phyloP scores from a whole-genome alignment of 441 rosid genomes.

The Erodium chrysanthum region DNA sequence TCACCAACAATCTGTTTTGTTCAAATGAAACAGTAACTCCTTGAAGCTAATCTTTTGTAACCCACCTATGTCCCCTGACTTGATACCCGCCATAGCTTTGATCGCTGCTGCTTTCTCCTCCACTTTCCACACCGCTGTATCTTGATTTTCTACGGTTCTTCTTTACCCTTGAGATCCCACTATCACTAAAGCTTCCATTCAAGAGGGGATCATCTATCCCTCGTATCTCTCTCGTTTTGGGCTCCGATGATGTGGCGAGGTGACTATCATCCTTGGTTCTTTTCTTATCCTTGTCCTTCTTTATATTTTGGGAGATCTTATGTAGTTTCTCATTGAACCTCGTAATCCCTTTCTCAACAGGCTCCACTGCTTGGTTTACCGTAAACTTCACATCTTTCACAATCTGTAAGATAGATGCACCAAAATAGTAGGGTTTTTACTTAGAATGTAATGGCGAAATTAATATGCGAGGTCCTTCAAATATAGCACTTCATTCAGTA shows the following conservation, averaged over 20 bases:
- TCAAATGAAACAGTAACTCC: conserved; percentile 4
- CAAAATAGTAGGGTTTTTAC: background rate
- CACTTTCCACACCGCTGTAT: conserved; percentile 62
- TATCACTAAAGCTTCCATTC: conserved; percentile 82
- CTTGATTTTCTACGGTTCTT: conserved; percentile 63
- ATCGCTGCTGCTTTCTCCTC: conserved; percentile 86
- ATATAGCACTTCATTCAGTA: no score
- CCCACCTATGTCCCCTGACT: conserved; percentile 75
- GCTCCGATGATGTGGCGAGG: conserved; percentile 23
- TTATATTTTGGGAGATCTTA: conserved; percentile 82
- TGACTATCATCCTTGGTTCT: conserved; percentile 63
- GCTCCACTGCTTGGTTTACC: conserved; percentile 92
- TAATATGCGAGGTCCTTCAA: no score
- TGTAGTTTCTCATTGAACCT: conserved; percentile 82
- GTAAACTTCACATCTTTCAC: conserved; percentile 89
- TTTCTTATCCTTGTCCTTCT: conserved; percentile 64
- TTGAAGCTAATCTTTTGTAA: conserved; percentile 50
- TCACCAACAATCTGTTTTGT: background rate
- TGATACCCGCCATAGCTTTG: conserved; percentile 65
- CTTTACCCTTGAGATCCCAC: conserved; percentile 55
- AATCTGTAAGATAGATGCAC: conserved; percentile 40
- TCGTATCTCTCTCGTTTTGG: conserved; percentile 60
- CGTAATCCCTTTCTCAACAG: conserved; percentile 86
- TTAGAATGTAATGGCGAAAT: no score
- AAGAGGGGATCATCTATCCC: conserved; percentile 96